A percentile compares a stretch with the other conserved stretches of the same genome.
These are phyloP conservation scores for Diaporthe capsici DNA, from an alignment of 2,329 filamentous ascomycete genomes.

Conservation along the genomic window DNA sequence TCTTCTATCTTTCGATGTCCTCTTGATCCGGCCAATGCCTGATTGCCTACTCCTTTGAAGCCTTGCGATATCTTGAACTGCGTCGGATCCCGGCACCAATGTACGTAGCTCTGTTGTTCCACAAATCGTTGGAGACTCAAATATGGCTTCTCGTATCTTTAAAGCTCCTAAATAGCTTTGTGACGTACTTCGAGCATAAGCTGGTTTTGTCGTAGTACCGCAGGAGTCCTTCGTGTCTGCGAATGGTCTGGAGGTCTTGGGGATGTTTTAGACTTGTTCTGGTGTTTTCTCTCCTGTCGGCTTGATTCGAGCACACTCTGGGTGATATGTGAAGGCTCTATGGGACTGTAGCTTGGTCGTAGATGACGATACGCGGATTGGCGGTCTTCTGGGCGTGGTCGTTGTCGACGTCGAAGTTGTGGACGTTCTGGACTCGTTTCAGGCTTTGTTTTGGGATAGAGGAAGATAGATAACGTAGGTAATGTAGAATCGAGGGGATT, in stretches of 20 bases:
- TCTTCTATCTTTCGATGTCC: not conserved
- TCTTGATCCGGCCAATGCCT: not conserved
- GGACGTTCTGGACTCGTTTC: not conserved
- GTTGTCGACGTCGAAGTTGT: not conserved
- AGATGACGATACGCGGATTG: not conserved
- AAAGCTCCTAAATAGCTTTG: rapidly evolving
- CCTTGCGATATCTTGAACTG: not conserved
- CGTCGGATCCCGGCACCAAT: not conserved
- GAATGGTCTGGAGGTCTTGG: not conserved
- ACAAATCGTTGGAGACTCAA: not conserved
- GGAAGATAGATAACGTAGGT: not conserved
- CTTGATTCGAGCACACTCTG: not conserved
- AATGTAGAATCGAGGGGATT: not conserved
- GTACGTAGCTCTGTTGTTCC: not conserved
- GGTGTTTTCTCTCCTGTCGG: not conserved
- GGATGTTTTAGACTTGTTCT: not conserved
- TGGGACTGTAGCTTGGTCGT: not conserved
- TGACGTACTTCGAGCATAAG: not conserved
- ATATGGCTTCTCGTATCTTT: not conserved
- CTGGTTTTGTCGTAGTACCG: too few relatives aligned
- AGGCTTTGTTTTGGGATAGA: too few relatives aligned
- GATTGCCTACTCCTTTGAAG: not conserved
- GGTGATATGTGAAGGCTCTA: not conserved
- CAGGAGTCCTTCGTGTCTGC: not conserved
- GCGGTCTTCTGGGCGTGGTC: not conserved